Conservation (phyloP, 306 rosid genomes). For the Rosa persica region DNA sequence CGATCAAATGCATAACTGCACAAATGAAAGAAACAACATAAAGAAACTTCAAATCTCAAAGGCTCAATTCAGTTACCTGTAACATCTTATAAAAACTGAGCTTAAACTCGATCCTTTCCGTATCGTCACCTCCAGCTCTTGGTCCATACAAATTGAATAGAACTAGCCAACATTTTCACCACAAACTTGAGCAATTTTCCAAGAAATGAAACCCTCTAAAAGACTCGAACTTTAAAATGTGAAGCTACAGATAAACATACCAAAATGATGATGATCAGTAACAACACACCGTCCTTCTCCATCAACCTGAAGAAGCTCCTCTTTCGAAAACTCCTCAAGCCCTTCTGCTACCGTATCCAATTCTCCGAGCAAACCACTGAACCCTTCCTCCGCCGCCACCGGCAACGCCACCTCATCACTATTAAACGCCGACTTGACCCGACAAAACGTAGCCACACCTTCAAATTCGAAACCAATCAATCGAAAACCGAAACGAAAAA, state of each 20-base stretch:
- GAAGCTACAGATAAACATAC: constrained; percentile 34
- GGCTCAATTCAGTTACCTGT: constrained; percentile 50
- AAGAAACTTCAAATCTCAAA: not conserved
- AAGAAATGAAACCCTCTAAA: not conserved
- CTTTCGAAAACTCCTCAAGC: constrained; percentile 59
- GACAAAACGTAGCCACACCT: constrained; percentile 94
- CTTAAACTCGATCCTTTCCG: constrained; percentile 76
- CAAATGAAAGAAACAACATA: not conserved
- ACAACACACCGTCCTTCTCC: constrained; percentile 82
- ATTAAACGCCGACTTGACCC: constrained; percentile 76
- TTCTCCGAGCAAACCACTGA: constrained; percentile 58
- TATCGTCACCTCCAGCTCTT: constrained; percentile 76
- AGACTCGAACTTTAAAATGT: constrained; percentile 1
- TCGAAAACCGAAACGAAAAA: not conserved
- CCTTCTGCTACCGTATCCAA: constrained; percentile 38
- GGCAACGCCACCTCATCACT: constrained; percentile 74
- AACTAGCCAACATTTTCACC: constrained; percentile 47
- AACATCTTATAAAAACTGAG: constrained; percentile 61
- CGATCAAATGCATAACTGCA: not conserved
- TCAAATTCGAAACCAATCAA: constrained; percentile 22
- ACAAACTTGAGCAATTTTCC: constrained; percentile 22
- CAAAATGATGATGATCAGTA: constrained; percentile 86
- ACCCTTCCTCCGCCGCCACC: constrained; percentile 79
- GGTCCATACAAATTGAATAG: constrained; percentile 91
- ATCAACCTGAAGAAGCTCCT: constrained; percentile 72